phyloP scores from a whole-genome alignment of 2,329 filamentous ascomycete species.

The Ophiocordyceps camponoti-rufipedis region DNA sequence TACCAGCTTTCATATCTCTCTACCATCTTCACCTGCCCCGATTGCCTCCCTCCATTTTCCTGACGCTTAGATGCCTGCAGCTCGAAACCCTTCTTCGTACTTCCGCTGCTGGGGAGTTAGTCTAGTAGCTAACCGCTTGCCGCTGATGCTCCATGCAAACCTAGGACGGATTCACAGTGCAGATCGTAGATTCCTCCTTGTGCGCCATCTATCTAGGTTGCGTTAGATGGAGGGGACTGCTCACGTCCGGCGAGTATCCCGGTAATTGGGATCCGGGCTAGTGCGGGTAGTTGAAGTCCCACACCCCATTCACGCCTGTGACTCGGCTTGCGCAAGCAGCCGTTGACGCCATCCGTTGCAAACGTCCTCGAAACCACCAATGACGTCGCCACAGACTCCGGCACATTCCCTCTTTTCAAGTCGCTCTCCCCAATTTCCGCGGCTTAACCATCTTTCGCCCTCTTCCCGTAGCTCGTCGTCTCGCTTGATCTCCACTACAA shows the following conservation, averaged over 20 bases:
- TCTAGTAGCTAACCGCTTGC: too few relatives aligned
- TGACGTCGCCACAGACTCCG: conserved; percentile 67
- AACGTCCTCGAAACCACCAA: conserved; percentile 80
- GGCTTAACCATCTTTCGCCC: conserved; percentile 63
- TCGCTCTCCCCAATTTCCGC: conserved; percentile 67
- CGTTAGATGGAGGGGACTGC: background rate
- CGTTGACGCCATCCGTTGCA: conserved; percentile 71
- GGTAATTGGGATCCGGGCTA: background rate
- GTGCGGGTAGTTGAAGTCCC: background rate
- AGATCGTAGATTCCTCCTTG: background rate
- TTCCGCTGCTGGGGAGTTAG: too few relatives aligned
- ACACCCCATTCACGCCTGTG: conserved; percentile 16
- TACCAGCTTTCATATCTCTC: too few relatives aligned
- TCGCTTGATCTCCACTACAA: conserved; percentile 66
- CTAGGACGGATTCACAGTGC: background rate
- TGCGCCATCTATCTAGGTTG: background rate
- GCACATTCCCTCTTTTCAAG: conserved; percentile 66
- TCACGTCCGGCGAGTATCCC: background rate
- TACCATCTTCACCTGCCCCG: too few relatives aligned
- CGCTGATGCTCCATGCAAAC: too few relatives aligned
- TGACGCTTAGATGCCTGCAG: too few relatives aligned
- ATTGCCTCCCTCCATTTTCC: too few relatives aligned
- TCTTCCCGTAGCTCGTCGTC: conserved; percentile 73
- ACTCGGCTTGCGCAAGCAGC: conserved; percentile 46
- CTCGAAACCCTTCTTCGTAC: too few relatives aligned